These are phyloP conservation scores for Coniella vitis DNA, from an alignment of 2,329 filamentous ascomycete species.

Conservation along the genomic window DNA sequence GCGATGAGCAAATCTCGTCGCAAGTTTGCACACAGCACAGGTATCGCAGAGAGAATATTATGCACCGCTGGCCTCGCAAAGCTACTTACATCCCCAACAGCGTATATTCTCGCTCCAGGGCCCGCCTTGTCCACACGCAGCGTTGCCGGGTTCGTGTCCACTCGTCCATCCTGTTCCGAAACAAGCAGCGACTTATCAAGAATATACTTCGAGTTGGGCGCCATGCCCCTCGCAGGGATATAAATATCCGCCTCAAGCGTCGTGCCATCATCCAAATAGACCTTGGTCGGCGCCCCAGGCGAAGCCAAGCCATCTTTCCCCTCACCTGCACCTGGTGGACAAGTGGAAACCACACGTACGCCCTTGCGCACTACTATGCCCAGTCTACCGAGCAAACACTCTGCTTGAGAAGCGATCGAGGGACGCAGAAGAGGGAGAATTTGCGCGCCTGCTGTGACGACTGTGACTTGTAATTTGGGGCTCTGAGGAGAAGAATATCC, in stretches of 20 bases:
- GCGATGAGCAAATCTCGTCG: constrained; percentile 39
- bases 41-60: constrained; percentile 32
- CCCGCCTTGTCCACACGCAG: constrained; percentile 26
- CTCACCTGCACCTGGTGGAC: constrained; percentile 24
- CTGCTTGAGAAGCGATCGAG: constrained; percentile 32
- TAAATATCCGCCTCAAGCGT: constrained; percentile 38
- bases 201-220: constrained; percentile 18
- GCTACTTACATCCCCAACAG: constrained; percentile 37
- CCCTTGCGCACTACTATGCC: constrained; percentile 41
- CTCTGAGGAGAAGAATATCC: constrained; percentile 28
- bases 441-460: constrained; percentile 31
- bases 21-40: constrained; percentile 39
- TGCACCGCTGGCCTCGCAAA: constrained; percentile 36
- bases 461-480: constrained; percentile 36
- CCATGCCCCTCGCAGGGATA: constrained; percentile 37
- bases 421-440: constrained; percentile 35
- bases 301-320: constrained; percentile 18
- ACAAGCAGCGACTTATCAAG: constrained; percentile 11
- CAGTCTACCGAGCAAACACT: constrained; percentile 33
- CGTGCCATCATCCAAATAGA: constrained; percentile 34
- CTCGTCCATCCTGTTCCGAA: constrained; percentile 29
- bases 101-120: constrained; percentile 33
- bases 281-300: constrained; percentile 24
- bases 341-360: constrained; percentile 28
- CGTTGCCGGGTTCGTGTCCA: constrained; percentile 30